A percentile compares a stretch with the other conserved stretches of the same genome.
phyloP scores from a whole-genome alignment of 495 filamentous ascomycete genomes.

The Penicillium maclennaniae region DNA sequence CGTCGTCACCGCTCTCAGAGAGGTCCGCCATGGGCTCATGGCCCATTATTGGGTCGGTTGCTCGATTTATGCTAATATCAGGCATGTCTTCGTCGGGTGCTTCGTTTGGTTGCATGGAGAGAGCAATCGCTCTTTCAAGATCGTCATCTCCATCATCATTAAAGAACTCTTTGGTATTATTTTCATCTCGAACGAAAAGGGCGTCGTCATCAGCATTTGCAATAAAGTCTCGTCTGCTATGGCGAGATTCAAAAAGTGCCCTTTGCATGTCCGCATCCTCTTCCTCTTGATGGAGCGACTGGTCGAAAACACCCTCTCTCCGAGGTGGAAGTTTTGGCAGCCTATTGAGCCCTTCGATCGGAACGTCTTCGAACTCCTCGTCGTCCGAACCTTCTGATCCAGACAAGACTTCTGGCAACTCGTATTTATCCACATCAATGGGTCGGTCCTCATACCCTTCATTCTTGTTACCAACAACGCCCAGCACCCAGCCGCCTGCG shows the following conservation, averaged over 20 bases:
- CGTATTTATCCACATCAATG: constrained; percentile 81
- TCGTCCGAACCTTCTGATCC: constrained; percentile 52
- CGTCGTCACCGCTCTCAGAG: constrained; percentile 40
- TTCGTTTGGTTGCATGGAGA: constrained; percentile 58
- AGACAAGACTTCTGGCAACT: constrained; percentile 43
- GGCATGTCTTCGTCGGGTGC: constrained; percentile 31
- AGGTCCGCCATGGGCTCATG: constrained; percentile 14
- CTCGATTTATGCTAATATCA: constrained; percentile 32
- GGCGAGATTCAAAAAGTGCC: constrained; percentile 36
- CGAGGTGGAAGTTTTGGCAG: constrained; percentile 62
- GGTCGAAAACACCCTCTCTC: constrained; percentile 36
- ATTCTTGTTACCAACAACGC: constrained; percentile 83
- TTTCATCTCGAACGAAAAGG: constrained; percentile 60
- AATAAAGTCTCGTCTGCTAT: background rate
- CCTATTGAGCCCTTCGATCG: constrained; percentile 88
- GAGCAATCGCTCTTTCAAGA: constrained; percentile 72
- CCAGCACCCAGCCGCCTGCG: constrained; percentile 95
- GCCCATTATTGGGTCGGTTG: constrained; percentile 11
- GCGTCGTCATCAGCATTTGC: constrained; percentile 49
- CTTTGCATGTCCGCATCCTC: constrained; percentile 42
- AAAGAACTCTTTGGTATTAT: constrained; percentile 39
- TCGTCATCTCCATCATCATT: constrained; percentile 65
- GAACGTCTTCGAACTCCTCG: constrained; percentile 89
- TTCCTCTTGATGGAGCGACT: constrained; percentile 32
- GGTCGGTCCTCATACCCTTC: constrained; percentile 72